phyloP scores from a whole-genome alignment of 345 rosid genomes.

The Melaleuca quinquenervia region DNA sequence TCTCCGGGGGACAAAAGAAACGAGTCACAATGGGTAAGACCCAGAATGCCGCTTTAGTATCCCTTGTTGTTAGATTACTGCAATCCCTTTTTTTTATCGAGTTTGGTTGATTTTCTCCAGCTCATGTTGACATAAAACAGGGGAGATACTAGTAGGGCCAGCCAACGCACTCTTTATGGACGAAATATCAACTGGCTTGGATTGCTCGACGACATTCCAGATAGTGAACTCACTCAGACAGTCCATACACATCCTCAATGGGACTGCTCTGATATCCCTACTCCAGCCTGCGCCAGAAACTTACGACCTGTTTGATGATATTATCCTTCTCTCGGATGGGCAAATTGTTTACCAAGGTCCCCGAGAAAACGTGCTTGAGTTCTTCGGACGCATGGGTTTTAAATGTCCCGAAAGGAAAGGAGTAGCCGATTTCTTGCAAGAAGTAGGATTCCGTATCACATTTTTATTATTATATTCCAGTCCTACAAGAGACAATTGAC shows the following conservation, averaged over 20 bases:
- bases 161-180: slow-evolving; percentile 75
- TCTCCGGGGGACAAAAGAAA: slow-evolving; percentile 52
- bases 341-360: slow-evolving; percentile 77
- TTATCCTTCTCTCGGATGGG: slow-evolving; percentile 73
- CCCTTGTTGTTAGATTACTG: background rate
- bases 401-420: slow-evolving; percentile 73
- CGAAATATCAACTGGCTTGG: slow-evolving; percentile 77
- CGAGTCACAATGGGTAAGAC: slow-evolving; percentile 36
- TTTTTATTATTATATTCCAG: background rate
- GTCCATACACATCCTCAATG: slow-evolving; percentile 43
- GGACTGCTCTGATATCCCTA: slow-evolving; percentile 67
- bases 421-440: slow-evolving; percentile 77
- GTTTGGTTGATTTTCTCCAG: background rate
- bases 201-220: slow-evolving; percentile 71
- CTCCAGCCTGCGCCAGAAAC: slow-evolving; percentile 85
- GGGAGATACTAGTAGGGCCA: slow-evolving; percentile 81
- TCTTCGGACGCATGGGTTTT: slow-evolving; percentile 60
- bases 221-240: slow-evolving; percentile 62
- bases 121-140: slow-evolving; percentile 10
- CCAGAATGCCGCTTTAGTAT: background rate
- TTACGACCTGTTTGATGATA: slow-evolving; percentile 57
- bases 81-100: background rate
- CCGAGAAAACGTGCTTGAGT: slow-evolving; percentile 43
- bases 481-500: background rate
- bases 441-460: slow-evolving; percentile 28